Evolutionary conservation across 495 filamentous ascomycete species (phyloP).

Genomic region (Rhizodiscina lignyota): DNA sequence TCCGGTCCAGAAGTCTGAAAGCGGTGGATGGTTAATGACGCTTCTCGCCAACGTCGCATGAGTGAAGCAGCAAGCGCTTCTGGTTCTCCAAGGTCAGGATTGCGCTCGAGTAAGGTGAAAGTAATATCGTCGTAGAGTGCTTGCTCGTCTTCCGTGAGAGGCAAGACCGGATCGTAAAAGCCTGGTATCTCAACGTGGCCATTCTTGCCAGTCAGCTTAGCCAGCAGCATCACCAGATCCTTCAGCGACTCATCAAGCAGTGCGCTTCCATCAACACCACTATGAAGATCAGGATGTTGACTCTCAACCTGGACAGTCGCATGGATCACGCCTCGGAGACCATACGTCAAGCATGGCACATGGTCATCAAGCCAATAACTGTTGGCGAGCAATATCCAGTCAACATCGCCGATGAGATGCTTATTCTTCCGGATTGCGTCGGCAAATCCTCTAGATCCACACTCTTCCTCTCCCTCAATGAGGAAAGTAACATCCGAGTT

Average conservation of each 20-base stretch:
- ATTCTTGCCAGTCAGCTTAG: slow-evolving; percentile 54
- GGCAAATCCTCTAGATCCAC: slow-evolving; percentile 76
- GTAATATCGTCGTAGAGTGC: slow-evolving; percentile 73
- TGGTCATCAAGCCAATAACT: slow-evolving; percentile 98
- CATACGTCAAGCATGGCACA: slow-evolving; percentile 88
- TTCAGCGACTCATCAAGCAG: slow-evolving; percentile 80
- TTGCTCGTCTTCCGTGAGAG: slow-evolving; percentile 59
- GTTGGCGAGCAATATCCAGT: slow-evolving; percentile 89
- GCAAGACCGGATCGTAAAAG: slow-evolving; percentile 72
- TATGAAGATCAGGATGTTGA: slow-evolving; percentile 77
- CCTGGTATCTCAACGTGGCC: slow-evolving; percentile 50
- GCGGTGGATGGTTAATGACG: slow-evolving; percentile 82
- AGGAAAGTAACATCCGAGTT: slow-evolving; percentile 80
- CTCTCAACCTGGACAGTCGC: slow-evolving; percentile 78
- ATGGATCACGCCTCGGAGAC: slow-evolving; percentile 85
- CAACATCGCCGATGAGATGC: slow-evolving; percentile 69
- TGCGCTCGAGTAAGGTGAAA: slow-evolving; percentile 50
- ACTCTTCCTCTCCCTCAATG: slow-evolving; percentile 95
- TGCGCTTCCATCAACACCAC: slow-evolving; percentile 83
- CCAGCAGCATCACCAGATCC: slow-evolving; percentile 67
- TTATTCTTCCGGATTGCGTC: slow-evolving; percentile 63
- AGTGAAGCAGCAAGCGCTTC: slow-evolving; percentile 57
- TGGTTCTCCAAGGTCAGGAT: slow-evolving; percentile 48
- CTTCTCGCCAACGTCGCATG: slow-evolving; percentile 91
- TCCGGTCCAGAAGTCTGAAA: slow-evolving; percentile 73